A percentile compares a stretch with the other conserved stretches of the same genome.
Conservation (phyloP, 2,329 filamentous ascomycete genomes). For the Aspergillus fumigatus region DNA sequence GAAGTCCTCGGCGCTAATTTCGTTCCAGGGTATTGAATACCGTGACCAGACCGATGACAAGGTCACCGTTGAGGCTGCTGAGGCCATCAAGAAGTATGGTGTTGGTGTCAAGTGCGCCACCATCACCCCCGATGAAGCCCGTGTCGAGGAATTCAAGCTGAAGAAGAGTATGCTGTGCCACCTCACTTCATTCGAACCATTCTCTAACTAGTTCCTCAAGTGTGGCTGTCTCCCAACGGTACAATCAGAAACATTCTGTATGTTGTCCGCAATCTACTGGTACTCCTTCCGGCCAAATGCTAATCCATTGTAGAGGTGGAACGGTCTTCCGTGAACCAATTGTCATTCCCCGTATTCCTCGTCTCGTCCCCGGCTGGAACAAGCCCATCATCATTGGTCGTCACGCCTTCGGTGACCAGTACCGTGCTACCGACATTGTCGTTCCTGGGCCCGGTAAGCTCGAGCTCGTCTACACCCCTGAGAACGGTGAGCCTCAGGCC, state of each 20-base stretch:
- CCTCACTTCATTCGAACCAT: neutral
- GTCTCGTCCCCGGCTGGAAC: conserved; percentile 95
- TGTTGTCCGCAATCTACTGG: conserved; percentile 16
- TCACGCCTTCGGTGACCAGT: conserved; percentile 98
- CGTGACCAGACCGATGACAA: conserved; percentile 94
- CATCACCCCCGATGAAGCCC: conserved; percentile 94
- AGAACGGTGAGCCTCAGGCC: conserved; percentile 70
- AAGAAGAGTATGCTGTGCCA: conserved; percentile 75
- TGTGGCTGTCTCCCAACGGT: conserved; percentile 98
- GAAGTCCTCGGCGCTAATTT: conserved; percentile 7
- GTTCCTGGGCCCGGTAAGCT: conserved; percentile 79
- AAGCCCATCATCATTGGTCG: conserved; percentile 98
- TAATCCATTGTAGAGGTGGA: conserved; percentile 56
- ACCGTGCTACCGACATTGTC: conserved; percentile 90
- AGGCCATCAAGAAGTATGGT: conserved; percentile 98
- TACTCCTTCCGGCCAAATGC: conserved; percentile 13
- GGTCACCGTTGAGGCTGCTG: conserved; percentile 90
- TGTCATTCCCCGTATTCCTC: conserved; percentile 87
- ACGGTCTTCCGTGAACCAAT: conserved; percentile 99
- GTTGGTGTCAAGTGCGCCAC: conserved; percentile 99
- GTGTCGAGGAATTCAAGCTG: conserved; percentile 96
- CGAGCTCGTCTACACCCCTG: conserved; percentile 89
- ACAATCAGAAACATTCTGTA: conserved; percentile 65
- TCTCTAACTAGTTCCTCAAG: conserved; percentile 40
- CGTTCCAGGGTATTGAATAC: conserved; percentile 69